Evolutionary conservation across 1,139 yeast genomes (phyloP), one percentile per base, ranked within the genome.

Genomic region (Candida gigantensis): DNA sequence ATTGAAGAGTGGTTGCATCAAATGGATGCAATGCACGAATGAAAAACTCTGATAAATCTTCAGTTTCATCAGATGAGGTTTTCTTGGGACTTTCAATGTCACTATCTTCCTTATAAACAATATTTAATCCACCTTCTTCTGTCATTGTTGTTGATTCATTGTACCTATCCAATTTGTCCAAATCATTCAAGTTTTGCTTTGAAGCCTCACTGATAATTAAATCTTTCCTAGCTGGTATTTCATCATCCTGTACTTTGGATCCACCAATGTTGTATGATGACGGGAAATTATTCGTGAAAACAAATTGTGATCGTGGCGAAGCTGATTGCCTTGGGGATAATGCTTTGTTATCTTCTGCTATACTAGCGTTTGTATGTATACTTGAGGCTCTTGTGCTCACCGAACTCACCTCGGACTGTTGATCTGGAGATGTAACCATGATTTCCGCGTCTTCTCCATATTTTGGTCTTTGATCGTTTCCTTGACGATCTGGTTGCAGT

Each of bases 11-110:
- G 0, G 76, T 53, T 0, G 96, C 75, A 52, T 86, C 89, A 55
- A 90, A 90, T 2, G 89, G 70, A 55, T 88, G 96, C 12, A 85
- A 66, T 0, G 97, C 92, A 44, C 77, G 60, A 16, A 77, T 74
- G 50, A 77, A 78, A 18, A 72, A 52, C 3, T 69, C 61, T 0
- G 76, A 68, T 40, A 70, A 60, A 43, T 71, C 74, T 24, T 67
- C 72, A 10, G 64, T 70, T 58, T 43, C 42, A n/a, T 30, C 35
- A 4, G n/a, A n/a, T 31, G 27, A n/a, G 30, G 14, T 12, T 29
- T 9, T 18, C 11, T 29, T 17, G 35, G 23, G 3, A 32, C 31
- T n/a, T n/a, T 25, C 20, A 5, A 32, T 16, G 11, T 26, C 30
- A 14, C 28, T 34, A 11, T 53, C 52, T 37, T 57, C 53, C 15